Evolutionary conservation across 805 yeast species (phyloP).

Genomic region (Kluyveromyces lactis): DNA sequence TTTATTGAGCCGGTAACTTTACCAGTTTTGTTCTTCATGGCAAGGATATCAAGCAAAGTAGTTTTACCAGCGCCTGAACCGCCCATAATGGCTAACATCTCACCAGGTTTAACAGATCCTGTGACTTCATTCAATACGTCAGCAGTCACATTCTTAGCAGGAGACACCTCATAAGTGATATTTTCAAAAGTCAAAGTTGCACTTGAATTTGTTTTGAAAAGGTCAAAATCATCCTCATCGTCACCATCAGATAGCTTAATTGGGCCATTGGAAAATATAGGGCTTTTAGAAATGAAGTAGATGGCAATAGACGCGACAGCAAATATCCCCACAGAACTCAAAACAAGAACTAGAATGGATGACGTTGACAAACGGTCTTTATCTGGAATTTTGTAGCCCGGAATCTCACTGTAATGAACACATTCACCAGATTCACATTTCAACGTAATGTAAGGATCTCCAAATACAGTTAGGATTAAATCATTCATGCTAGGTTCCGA

Average conservation of each 20-base stretch:
- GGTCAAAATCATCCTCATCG: conserved; percentile 18
- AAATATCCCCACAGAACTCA: conserved; percentile 34
- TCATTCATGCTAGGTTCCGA: conserved; percentile 96
- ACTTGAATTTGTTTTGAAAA: conserved; percentile 48
- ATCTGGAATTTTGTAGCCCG: conserved; percentile 71
- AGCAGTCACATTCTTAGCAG: conserved; percentile 9
- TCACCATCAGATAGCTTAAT: conserved; percentile 22
- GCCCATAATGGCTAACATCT: conserved; percentile 93
- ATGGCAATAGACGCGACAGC: conserved; percentile 24
- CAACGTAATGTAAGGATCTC: conserved; percentile 84
- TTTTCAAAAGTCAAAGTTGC: conserved; percentile 70
- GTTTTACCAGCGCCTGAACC: conserved; percentile 99
- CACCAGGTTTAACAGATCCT: conserved; percentile 80
- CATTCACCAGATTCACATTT: conserved; percentile 85
- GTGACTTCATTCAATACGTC: conserved; percentile 53
- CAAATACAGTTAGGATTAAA: conserved; percentile 80
- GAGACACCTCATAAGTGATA: conserved; percentile 41
- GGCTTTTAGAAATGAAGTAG: conserved; percentile 45
- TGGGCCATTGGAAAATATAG: conserved; percentile 43
- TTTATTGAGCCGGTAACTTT: conserved; percentile 53
- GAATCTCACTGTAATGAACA: conserved; percentile 83
- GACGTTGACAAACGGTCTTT: conserved; percentile 42
- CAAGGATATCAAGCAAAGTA: conserved; percentile 82
- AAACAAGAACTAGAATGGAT: conserved; percentile 34
- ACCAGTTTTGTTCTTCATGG: conserved; percentile 82